These are phyloP conservation scores for Tricholoma sp. DNA, from an alignment of 768 basidiomycete genomes.

Conservation along the genomic window DNA sequence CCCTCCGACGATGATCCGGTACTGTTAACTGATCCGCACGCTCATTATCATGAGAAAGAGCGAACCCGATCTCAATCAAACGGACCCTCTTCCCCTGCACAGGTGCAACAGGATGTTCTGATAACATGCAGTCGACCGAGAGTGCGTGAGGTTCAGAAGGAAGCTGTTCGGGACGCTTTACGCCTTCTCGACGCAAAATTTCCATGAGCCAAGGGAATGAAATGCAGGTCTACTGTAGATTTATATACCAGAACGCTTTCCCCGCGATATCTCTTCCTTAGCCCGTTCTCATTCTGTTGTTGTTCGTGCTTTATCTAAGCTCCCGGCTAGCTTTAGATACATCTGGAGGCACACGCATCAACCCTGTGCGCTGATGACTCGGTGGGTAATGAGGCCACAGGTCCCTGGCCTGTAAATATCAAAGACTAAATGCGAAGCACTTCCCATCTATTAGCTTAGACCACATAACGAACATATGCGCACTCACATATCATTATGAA, in stretches of 20 bases:
- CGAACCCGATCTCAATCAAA: constrained; percentile 15
- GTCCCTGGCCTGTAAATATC: background rate
- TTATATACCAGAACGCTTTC: background rate
- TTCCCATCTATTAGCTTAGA: background rate
- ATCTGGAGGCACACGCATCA: background rate
- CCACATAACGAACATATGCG: no score
- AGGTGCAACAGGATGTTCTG: constrained; percentile 58
- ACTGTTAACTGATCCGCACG: constrained; percentile 50
- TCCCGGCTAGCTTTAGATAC: background rate
- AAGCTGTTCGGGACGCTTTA: constrained; percentile 71
- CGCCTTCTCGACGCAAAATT: constrained; percentile 67
- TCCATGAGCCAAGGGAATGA: constrained; percentile 21
- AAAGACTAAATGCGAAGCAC: background rate
- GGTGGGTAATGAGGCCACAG: background rate
- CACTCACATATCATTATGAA: background rate
- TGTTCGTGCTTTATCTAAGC: background rate
- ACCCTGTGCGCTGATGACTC: background rate
- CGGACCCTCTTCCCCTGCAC: constrained; percentile 38
- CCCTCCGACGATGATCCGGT: constrained; percentile 26
- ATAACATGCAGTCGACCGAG: constrained; percentile 57
- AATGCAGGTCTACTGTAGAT: background rate
- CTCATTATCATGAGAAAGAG: constrained; percentile 44
- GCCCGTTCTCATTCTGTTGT: background rate
- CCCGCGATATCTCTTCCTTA: background rate
- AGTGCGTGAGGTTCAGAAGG: constrained; percentile 64